Base-by-base conservation (phyloP, 768 basidiomycete species). In the Lactarius hatsudake region DNA sequence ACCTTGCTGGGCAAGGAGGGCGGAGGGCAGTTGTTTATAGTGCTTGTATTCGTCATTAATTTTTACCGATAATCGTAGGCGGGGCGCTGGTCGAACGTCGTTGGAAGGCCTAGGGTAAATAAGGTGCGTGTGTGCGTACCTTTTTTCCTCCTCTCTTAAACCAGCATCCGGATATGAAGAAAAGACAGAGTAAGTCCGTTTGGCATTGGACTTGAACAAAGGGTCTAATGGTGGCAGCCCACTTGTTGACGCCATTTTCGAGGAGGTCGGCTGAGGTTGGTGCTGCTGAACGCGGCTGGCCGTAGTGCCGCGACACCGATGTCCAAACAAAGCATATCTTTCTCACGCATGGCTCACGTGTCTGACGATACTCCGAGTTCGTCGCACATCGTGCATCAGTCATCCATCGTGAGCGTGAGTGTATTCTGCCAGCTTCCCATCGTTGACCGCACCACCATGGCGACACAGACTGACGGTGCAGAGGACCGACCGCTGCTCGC, bases 11-110 rank as follows among this genome's bases (percentile, higher is more conserved):
- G 89, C 81, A 36, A 93, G 78, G 40, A 98, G 79, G 1, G 91
- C 86, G 3, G 92, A 77, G 0, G 96, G 96, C 2, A 98, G 86
- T 34, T 89, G 86, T 75, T 90, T 93, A 74, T 83, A 91, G 75
- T 97, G 87, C 57, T 84, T 83, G 76, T 95, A 99, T 79, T 98
- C 96, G 74, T 93, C 87, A 40, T 87, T 83, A 36, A 98, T 89
- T 81, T 97, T 97, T 58, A 91, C 86, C 3, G 93, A 82, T 42
- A 97, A 76, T 42, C 88, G 85, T 57, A 93, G 76, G 45, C 89
- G 84, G 84, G n/a, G 87, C 80, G 72, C 93, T 91, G 64, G 53
- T 58, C 45, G 15, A 34, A 65, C 59, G 58, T 26, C 34, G 53
- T 28, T 51, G 56, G 32, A 2, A 42, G 61, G 13, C 6, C 8